phyloP scores from a whole-genome alignment of 2,329 filamentous ascomycete genomes.

The Alternaria sp. region DNA sequence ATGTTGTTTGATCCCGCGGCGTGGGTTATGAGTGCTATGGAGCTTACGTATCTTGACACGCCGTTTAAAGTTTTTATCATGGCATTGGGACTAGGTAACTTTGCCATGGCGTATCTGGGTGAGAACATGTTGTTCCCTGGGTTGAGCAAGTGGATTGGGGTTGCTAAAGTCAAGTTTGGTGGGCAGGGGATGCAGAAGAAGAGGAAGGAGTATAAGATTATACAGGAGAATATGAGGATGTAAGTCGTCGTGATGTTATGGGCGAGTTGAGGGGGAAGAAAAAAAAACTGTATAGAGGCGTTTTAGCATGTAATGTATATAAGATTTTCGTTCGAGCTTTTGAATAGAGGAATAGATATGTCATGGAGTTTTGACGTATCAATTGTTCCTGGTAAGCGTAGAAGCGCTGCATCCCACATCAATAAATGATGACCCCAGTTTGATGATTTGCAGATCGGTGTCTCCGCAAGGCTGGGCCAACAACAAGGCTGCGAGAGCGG shows the following conservation, averaged over 20 bases:
- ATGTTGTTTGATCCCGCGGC: constrained; percentile 80
- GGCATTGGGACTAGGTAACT: constrained; percentile 72
- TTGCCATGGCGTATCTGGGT: constrained; percentile 73
- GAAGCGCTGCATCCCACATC: too few species aligned
- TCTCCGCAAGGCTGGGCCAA: neutral
- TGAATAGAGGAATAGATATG: too few species aligned
- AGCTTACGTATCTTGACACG: constrained; percentile 79
- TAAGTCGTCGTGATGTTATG: constrained; percentile 5
- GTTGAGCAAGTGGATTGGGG: constrained; percentile 74
- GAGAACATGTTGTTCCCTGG: constrained; percentile 76
- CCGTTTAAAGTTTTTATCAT: constrained; percentile 79
- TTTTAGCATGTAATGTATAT: too few species aligned
- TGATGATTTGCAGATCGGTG: too few species aligned
- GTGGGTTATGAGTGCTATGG: constrained; percentile 79
- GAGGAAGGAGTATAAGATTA: constrained; percentile 87
- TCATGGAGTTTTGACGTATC: too few species aligned
- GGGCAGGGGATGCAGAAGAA: constrained; percentile 71
- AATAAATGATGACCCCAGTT: too few species aligned
- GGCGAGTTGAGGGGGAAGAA: too few species aligned
- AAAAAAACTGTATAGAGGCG: too few species aligned
- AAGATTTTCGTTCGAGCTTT: too few species aligned
- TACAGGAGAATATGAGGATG: constrained; percentile 55
- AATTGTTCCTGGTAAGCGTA: too few species aligned
- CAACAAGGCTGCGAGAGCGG: neutral
- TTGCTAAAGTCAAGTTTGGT: constrained; percentile 64